These are phyloP conservation scores for Aschersonia sp. DNA, from an alignment of 2,329 filamentous ascomycete genomes.

Conservation along the genomic window DNA sequence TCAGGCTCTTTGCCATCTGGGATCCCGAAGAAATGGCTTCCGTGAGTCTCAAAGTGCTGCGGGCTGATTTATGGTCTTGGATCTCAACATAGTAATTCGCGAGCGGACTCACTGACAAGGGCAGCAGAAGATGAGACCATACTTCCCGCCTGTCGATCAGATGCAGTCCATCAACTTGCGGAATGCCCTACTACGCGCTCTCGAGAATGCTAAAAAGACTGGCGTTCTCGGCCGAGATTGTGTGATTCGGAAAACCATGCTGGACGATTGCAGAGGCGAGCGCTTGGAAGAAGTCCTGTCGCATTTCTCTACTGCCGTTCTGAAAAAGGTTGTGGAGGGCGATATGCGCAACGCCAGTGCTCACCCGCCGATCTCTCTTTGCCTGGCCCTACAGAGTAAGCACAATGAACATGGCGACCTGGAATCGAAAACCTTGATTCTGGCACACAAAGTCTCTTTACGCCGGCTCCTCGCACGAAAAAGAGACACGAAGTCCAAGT, in stretches of 20 bases:
- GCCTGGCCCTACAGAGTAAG: conserved; percentile 40
- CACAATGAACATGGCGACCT: conserved; percentile 39
- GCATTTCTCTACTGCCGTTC: conserved; percentile 67
- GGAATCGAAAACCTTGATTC: conserved; percentile 48
- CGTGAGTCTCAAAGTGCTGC: conserved; percentile 28
- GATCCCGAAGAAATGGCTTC: conserved; percentile 61
- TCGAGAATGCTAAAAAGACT: conserved; percentile 80
- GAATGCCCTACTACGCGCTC: conserved; percentile 62
- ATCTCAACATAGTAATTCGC: no score
- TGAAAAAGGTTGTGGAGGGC: conserved; percentile 50
- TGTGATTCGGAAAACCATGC: conserved; percentile 80
- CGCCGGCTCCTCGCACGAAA: conserved; percentile 43
- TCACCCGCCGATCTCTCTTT: conserved; percentile 34
- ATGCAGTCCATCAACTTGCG: conserved; percentile 85
- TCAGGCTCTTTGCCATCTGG: conserved; percentile 73
- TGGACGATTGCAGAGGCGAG: conserved; percentile 91
- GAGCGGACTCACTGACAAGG: background rate
- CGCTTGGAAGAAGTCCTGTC: conserved; percentile 77
- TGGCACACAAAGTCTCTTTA: conserved; percentile 60
- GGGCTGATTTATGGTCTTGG: no score
- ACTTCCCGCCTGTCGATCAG: conserved; percentile 82
- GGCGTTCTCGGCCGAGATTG: conserved; percentile 67
- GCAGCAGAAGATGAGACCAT: conserved; percentile 65
- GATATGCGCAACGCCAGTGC: conserved; percentile 20
- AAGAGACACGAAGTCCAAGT: conserved; percentile 41